phyloP scores from a whole-genome alignment of 1,284 basidiomycete genomes.

The Coriolopsis trogii region DNA sequence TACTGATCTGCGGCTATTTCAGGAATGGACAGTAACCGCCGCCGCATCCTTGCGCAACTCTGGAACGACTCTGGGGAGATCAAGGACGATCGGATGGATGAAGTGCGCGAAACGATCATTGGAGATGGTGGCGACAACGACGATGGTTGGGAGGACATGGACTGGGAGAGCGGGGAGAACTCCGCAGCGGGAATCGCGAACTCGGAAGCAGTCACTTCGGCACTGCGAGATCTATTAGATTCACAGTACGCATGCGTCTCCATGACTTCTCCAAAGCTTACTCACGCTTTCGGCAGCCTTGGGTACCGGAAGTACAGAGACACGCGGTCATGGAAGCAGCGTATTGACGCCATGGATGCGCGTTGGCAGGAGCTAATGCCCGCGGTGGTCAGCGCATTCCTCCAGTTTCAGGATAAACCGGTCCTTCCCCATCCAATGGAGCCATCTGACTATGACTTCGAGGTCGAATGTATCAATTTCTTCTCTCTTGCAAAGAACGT shows the following conservation, averaged over 20 bases:
- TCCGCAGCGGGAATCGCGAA: neutral
- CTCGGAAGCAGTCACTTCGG: neutral
- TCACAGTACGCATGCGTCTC: neutral
- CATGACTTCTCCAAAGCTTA: neutral
- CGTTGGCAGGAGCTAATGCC: conserved; percentile 10
- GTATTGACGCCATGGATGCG: neutral
- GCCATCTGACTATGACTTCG: neutral
- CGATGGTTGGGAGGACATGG: neutral
- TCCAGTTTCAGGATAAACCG: conserved; percentile 7
- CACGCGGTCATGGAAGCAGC: neutral
- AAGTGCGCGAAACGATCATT: neutral
- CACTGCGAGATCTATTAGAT: neutral
- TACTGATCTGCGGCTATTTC: neutral
- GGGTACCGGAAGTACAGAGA: neutral
- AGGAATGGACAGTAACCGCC: neutral
- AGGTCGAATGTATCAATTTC: neutral
- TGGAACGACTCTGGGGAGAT: neutral
- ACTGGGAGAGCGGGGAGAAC: neutral
- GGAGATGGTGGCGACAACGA: neutral
- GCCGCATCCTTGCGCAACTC: neutral
- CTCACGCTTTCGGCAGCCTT: neutral
- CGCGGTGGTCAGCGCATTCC: neutral
- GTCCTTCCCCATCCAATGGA: neutral
- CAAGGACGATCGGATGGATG: neutral
- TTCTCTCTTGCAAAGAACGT: neutral